phyloP scores from a whole-genome alignment of 2,329 filamentous ascomycete genomes.

The Colletotrichum sp. region DNA sequence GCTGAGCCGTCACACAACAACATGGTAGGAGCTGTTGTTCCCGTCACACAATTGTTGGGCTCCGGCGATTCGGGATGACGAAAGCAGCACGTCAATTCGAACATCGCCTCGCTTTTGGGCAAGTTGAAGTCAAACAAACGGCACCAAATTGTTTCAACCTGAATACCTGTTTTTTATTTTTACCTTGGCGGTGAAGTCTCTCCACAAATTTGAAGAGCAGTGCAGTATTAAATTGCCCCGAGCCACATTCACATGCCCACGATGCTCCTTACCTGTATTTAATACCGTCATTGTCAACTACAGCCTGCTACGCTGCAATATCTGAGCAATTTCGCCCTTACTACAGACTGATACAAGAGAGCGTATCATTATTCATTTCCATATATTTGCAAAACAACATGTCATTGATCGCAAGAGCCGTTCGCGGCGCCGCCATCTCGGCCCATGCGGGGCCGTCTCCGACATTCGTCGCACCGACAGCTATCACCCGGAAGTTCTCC shows the following conservation, averaged over 20 bases:
- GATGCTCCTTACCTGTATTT: neutral
- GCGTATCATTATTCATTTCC: neutral
- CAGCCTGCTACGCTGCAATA: neutral
- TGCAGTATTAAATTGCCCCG: neutral
- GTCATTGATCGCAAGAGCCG: neutral
- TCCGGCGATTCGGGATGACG: neutral
- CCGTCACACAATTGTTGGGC: neutral
- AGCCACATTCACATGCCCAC: neutral
- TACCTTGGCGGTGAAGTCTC: neutral
- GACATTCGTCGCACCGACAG: neutral
- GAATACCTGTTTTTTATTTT: neutral
- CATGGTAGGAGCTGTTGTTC: neutral
- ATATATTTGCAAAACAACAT: neutral
- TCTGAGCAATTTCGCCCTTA: neutral
- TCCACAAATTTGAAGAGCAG: neutral
- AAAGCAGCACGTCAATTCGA: neutral
- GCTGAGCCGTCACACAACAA: neutral
- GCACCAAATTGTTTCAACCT: neutral
- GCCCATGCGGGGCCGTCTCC: neutral
- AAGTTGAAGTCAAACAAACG: neutral
- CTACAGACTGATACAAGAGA: neutral
- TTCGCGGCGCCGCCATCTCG: neutral
- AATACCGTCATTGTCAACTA: accelerated
- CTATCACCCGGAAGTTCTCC: neutral
- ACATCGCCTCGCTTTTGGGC: neutral